phyloP scores from a whole-genome alignment of 495 filamentous ascomycete species.

The Sordaria brevicollis region DNA sequence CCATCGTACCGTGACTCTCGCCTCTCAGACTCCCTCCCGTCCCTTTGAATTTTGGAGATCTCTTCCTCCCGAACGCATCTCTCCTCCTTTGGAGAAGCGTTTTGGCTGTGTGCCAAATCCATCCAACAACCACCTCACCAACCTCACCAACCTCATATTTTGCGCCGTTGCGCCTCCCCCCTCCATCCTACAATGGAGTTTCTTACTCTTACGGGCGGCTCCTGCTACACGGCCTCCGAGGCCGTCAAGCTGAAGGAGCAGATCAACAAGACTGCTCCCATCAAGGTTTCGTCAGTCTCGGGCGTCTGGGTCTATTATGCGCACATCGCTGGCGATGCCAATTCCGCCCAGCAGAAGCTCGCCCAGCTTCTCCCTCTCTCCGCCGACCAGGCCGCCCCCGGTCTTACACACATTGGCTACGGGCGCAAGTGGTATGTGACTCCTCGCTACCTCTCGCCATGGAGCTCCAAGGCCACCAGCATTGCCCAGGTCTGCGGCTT shows the following conservation, averaged over 20 bases:
- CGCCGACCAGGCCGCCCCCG: background rate
- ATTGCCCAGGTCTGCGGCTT: conserved; percentile 90
- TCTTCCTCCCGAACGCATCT: background rate
- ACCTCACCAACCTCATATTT: background rate
- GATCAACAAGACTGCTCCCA: conserved; percentile 33
- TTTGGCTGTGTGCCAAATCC: conserved; percentile 3
- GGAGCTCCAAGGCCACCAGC: conserved; percentile 91
- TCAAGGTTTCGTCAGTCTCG: conserved; percentile 29
- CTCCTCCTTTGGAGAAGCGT: background rate
- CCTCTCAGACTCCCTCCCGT: background rate
- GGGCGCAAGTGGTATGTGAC: conserved; percentile 50
- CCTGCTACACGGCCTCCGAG: conserved; percentile 41
- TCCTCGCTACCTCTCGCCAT: conserved; percentile 88
- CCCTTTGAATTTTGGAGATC: background rate
- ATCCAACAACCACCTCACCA: background rate
- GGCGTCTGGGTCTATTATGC: conserved; percentile 45
- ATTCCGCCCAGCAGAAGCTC: conserved; percentile 24
- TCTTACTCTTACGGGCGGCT: conserved; percentile 33
- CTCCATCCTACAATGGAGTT: conserved; percentile 14
- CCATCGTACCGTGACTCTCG: background rate
- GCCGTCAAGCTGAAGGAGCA: conserved; percentile 37
- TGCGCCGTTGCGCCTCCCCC: background rate
- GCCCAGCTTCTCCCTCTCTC: conserved; percentile 32
- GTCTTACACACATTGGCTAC: conserved; percentile 21
- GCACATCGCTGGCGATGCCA: conserved; percentile 27